These are phyloP conservation scores for Fusarium sp. DNA, from an alignment of 2,329 filamentous ascomycete species.

Conservation along the genomic window DNA sequence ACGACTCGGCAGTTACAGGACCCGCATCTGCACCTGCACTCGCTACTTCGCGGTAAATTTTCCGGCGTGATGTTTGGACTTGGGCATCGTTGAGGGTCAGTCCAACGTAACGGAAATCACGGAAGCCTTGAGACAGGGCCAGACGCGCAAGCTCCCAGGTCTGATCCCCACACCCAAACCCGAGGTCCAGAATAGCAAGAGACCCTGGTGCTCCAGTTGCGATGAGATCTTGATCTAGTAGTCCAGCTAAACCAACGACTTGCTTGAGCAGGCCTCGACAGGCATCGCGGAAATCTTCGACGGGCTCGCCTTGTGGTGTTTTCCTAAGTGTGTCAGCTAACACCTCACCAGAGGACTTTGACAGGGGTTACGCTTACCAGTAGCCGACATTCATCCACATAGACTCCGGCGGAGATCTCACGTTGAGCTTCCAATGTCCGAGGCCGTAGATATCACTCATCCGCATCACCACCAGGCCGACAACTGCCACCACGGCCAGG, in stretches of 20 bases:
- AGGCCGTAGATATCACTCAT: conserved; percentile 62
- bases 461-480: conserved; percentile 42
- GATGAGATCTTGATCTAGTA: conserved; percentile 47
- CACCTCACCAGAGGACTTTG: background rate
- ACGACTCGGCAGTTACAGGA: conserved; percentile 33
- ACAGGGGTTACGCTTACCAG: conserved; percentile 61
- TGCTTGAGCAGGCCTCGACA: conserved; percentile 65
- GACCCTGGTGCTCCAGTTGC: conserved; percentile 20
- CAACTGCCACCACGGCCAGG: conserved; percentile 29
- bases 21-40: background rate
- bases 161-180: conserved; percentile 74
- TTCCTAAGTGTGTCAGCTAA: conserved; percentile 46
- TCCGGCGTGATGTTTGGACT: conserved; percentile 55
- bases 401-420: conserved; percentile 61
- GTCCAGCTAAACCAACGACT: conserved; percentile 61
- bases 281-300: conserved; percentile 61
- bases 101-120: conserved; percentile 64
- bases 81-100: conserved; percentile 67
- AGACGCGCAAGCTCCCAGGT: conserved; percentile 61
- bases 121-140: conserved; percentile 38
- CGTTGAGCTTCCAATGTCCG: conserved; percentile 70
- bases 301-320: conserved; percentile 46
- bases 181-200: conserved; percentile 66
- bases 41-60: conserved; percentile 46
- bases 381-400: conserved; percentile 78